Conservation (phyloP, 805 yeast genomes). For the Saccharomycopsis sp. region DNA sequence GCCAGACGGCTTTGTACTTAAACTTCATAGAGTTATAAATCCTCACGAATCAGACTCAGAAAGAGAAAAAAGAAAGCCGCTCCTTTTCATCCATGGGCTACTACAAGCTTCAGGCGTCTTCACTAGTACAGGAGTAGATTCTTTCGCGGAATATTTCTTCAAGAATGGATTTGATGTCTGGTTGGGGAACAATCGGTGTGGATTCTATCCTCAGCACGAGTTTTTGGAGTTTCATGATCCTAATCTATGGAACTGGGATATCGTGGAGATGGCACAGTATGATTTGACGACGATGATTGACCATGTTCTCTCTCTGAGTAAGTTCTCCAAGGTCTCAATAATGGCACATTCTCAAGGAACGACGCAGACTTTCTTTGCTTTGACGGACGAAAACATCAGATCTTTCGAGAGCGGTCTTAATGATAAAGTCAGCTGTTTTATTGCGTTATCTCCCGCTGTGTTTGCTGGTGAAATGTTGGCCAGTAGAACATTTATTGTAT, state of each 20-base stretch:
- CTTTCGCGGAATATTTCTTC: constrained; percentile 69
- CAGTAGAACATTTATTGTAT: constrained; percentile 51
- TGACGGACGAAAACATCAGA: constrained; percentile 50
- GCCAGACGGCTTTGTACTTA: constrained; percentile 64
- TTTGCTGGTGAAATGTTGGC: constrained; percentile 76
- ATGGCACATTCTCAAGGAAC: constrained; percentile 93
- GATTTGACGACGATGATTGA: constrained; percentile 84
- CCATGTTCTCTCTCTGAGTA: constrained; percentile 53
- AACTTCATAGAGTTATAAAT: constrained; percentile 59
- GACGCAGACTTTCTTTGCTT: constrained; percentile 84
- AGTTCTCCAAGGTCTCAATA: constrained; percentile 42
- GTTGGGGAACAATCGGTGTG: constrained; percentile 90
- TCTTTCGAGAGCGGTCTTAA: constrained; percentile 46
- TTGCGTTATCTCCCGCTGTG: constrained; percentile 92
- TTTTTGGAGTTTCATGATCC: constrained; percentile 33
- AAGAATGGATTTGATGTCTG: constrained; percentile 90
- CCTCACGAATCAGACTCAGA: constrained; percentile 22
- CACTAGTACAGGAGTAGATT: constrained; percentile 32
- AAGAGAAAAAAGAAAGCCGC: constrained; percentile 37
- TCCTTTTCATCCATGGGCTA: constrained; percentile 87
- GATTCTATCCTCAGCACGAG: constrained; percentile 79
- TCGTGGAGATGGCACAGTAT: constrained; percentile 86
- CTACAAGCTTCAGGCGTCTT: constrained; percentile 80
- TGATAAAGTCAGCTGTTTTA: constrained; percentile 37
- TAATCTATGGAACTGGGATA: constrained; percentile 81